These are phyloP conservation scores for Ampelocalamus luodianensis DNA, from an alignment of 176 grass and related monocot species.

Conservation along the genomic window DNA sequence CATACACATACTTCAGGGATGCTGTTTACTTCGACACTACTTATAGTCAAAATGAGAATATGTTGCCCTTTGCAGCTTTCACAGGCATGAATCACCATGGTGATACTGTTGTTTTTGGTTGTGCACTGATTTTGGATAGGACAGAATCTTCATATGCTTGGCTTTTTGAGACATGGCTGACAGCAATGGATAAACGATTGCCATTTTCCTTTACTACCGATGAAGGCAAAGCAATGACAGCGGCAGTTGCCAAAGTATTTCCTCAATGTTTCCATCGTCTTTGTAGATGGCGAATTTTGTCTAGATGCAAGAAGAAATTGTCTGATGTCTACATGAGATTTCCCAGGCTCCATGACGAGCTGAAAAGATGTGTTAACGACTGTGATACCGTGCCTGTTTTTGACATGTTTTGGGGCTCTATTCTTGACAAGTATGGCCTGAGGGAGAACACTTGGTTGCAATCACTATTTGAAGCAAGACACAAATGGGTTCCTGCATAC, in stretches of 20 bases:
- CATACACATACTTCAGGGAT: slow-evolving; percentile 87
- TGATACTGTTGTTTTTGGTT: slow-evolving; percentile 81
- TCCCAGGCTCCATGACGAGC: slow-evolving; percentile 70
- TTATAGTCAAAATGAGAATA: slow-evolving; percentile 74
- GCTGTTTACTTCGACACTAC: slow-evolving; percentile 84
- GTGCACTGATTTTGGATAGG: slow-evolving; percentile 81
- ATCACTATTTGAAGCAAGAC: slow-evolving; percentile 62
- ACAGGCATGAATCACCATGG: slow-evolving; percentile 85
- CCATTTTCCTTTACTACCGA: slow-evolving; percentile 85
- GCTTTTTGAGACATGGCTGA: slow-evolving; percentile 89
- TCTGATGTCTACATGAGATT: slow-evolving; percentile 70
- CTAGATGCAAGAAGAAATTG: slow-evolving; percentile 89
- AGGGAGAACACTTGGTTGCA: slow-evolving; percentile 79
- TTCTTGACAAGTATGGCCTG: slow-evolving; percentile 80
- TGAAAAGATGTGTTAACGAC: slow-evolving; percentile 76
- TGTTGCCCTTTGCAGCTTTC: slow-evolving; percentile 82
- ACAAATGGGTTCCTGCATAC: slow-evolving; percentile 92
- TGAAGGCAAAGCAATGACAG: slow-evolving; percentile 40
- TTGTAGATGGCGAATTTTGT: slow-evolving; percentile 89
- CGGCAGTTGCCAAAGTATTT: slow-evolving; percentile 66
- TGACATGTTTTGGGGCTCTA: slow-evolving; percentile 76
- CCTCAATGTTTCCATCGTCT: slow-evolving; percentile 83
- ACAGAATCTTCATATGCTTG: slow-evolving; percentile 71
- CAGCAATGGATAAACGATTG: slow-evolving; percentile 65
- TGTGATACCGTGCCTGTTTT: slow-evolving; percentile 63